Percentiles rank a stretch among this genome's conserved stretches.
Evolutionary conservation across 2,329 filamentous ascomycete species (phyloP).

Genomic region (Alternaria burnsii): DNA sequence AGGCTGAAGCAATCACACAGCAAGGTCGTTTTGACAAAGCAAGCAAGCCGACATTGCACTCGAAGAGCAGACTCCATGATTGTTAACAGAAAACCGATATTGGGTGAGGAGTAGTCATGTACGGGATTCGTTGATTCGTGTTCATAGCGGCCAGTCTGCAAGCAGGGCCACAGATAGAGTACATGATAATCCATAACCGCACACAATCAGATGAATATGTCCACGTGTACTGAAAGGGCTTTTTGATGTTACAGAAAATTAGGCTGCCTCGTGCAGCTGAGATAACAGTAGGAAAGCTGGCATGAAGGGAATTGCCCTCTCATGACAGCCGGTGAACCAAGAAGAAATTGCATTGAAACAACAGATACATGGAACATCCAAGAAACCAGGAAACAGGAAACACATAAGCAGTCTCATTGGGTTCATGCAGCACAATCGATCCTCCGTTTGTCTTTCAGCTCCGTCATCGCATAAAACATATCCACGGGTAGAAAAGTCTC

Average conservation of each 20-base stretch:
- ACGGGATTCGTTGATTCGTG: not conserved
- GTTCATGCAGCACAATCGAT: constrained; percentile 11
- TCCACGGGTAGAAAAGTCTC: constrained; percentile 5
- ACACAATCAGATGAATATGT: constrained; percentile 7
- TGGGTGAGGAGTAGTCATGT: not conserved
- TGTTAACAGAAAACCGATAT: not conserved
- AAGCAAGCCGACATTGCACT: not conserved
- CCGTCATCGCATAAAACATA: constrained; percentile 15
- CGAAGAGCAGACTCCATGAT: not conserved
- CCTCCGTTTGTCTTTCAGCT: constrained; percentile 12
- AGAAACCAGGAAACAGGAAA: constrained; percentile 5
- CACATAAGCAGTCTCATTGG: constrained; percentile 14
- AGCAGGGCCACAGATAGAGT: constrained; percentile 7
- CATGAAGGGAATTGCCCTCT: constrained; percentile 4
- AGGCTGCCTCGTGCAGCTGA: constrained; percentile 2
- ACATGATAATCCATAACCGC: constrained; percentile 9
- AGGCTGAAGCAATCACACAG: not conserved
- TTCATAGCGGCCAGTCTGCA: not conserved
- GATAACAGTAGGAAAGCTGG: not conserved
- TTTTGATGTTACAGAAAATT: constrained; percentile 8
- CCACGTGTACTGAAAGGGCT: constrained; percentile 3
- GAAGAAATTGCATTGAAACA: not conserved
- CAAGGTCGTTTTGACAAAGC: not conserved
- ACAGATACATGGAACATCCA: constrained; percentile 10
- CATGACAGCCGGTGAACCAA: constrained; percentile 1